Conservation (phyloP, 805 yeast species). For the Pichia occidentalis region DNA sequence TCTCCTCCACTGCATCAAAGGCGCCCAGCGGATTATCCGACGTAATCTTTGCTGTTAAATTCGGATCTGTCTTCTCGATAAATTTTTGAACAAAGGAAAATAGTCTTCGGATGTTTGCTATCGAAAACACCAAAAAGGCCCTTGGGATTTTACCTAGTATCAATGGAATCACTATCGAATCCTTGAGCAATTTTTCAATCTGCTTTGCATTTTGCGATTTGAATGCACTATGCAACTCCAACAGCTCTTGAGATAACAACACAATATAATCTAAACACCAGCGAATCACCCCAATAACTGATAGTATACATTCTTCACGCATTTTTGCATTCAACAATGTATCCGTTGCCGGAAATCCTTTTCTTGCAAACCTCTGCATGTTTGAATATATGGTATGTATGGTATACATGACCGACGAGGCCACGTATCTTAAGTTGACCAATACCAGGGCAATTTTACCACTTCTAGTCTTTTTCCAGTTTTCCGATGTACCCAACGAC, state of each 20-base stretch:
- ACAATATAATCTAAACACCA: slow-evolving; percentile 82
- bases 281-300: slow-evolving; percentile 68
- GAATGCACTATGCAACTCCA: slow-evolving; percentile 36
- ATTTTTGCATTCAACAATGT: slow-evolving; percentile 32
- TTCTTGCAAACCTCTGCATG: slow-evolving; percentile 51
- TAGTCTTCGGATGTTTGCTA: slow-evolving; percentile 59
- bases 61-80: slow-evolving; percentile 43
- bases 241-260: slow-evolving; percentile 64
- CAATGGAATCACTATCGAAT: slow-evolving; percentile 46
- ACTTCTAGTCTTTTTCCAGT: slow-evolving; percentile 35
- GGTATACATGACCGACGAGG: slow-evolving; percentile 62
- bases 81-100: slow-evolving; percentile 50
- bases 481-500: slow-evolving; percentile 46
- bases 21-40: slow-evolving; percentile 30
- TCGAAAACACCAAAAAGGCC: slow-evolving; percentile 56
- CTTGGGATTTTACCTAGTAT: slow-evolving; percentile 66
- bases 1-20: slow-evolving; percentile 25
- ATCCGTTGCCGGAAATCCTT: slow-evolving; percentile 44
- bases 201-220: slow-evolving; percentile 20
- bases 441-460: slow-evolving; percentile 53
- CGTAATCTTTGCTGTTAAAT: slow-evolving; percentile 20
- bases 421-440: slow-evolving; percentile 61
- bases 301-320: slow-evolving; percentile 58
- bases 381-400: slow-evolving; percentile 58
- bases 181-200: slow-evolving; percentile 19